These are phyloP conservation scores for Fusarium hostae DNA, from an alignment of 2,329 filamentous ascomycete genomes.

Conservation along the genomic window DNA sequence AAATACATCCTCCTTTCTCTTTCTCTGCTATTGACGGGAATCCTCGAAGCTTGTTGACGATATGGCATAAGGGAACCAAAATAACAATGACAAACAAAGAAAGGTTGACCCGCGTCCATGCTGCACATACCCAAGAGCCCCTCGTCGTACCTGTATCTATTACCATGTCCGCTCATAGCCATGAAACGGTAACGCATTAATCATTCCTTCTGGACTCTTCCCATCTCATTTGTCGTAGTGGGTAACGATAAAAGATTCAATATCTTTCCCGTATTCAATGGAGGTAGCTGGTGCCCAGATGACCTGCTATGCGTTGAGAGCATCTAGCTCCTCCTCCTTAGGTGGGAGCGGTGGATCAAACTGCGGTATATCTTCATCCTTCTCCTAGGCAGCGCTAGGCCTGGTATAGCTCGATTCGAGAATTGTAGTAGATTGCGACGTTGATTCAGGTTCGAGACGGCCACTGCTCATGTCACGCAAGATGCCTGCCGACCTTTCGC, in stretches of 20 bases:
- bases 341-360: constrained; percentile 52
- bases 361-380: constrained; percentile 56
- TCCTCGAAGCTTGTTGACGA: background rate
- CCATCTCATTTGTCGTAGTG: constrained; percentile 6
- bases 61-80: constrained; percentile 5
- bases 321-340: constrained; percentile 55
- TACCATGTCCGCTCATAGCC: constrained; percentile 21
- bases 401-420: constrained; percentile 61
- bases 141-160: constrained; percentile 20
- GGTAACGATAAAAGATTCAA: constrained; percentile 4
- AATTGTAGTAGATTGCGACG: constrained; percentile 45
- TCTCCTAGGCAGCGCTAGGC: constrained; percentile 63
- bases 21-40: background rate
- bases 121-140: constrained; percentile 25
- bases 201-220: constrained; percentile 33
- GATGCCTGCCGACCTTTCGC: constrained; percentile 50
- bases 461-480: constrained; percentile 47
- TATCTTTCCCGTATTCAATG: constrained; percentile 7
- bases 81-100: constrained; percentile 12
- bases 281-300: constrained; percentile 20
- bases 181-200: constrained; percentile 36
- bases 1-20: constrained; percentile 19
- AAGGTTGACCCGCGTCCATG: constrained; percentile 17
- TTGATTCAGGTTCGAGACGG: constrained; percentile 23
- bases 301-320: constrained; percentile 52